Evolutionary conservation across 345 rosid species (phyloP).

Genomic region (Populus alba): DNA sequence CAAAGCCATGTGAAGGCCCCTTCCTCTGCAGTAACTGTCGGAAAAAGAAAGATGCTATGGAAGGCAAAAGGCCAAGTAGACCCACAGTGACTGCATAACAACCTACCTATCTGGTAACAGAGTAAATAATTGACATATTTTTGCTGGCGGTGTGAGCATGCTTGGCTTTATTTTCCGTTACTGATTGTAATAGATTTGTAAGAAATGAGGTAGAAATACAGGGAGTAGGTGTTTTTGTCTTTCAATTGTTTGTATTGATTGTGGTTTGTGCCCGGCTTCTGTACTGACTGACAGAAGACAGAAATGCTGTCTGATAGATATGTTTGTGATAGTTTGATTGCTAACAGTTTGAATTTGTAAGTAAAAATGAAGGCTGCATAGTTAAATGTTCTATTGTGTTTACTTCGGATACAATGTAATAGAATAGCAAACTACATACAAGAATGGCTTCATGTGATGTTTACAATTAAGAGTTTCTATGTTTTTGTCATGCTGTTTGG

Average conservation of each 20-base stretch:
- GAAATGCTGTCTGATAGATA: slow-evolving; percentile 30
- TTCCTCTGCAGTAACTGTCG: slow-evolving; percentile 76
- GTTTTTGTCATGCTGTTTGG: background rate
- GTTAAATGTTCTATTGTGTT: slow-evolving; percentile 17
- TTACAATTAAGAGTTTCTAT: background rate
- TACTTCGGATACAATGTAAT: background rate
- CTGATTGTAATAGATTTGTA: slow-evolving; percentile 35
- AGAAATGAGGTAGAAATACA: slow-evolving; percentile 42
- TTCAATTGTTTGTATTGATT: slow-evolving; percentile 31
- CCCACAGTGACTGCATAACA: slow-evolving; percentile 47
- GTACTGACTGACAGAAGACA: slow-evolving; percentile 38
- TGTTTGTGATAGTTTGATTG: slow-evolving; percentile 47
- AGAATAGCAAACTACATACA: background rate
- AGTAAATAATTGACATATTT: slow-evolving; percentile 48
- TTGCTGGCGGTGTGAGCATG: slow-evolving; percentile 50
- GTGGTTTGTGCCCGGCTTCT: slow-evolving; percentile 39
- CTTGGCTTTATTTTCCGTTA: slow-evolving; percentile 33
- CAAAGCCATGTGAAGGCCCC: slow-evolving; percentile 93
- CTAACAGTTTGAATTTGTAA: slow-evolving; percentile 59
- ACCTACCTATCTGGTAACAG: slow-evolving; percentile 25
- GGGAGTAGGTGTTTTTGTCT: slow-evolving; percentile 38
- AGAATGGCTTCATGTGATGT: background rate
- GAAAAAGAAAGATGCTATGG: slow-evolving; percentile 99
- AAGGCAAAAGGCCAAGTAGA: slow-evolving; percentile 80
- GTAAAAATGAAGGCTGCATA: slow-evolving; percentile 34